Evolutionary conservation across 163 green algal genomes (phyloP), one percentile per base, ranked within the genome.

Genomic region (Chloromonas sp.): DNA sequence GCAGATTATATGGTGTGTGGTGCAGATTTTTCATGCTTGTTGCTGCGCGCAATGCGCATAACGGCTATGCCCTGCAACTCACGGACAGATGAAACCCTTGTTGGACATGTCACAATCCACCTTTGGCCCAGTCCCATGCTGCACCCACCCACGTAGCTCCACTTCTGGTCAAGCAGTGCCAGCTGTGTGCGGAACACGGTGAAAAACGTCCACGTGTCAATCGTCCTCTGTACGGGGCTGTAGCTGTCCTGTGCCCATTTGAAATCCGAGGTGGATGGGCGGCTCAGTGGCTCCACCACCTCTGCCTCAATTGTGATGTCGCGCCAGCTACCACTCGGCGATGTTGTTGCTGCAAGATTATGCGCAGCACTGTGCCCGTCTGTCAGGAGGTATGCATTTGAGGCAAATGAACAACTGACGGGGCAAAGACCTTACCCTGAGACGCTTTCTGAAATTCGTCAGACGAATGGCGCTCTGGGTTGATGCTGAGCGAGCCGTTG

Each of bases 131-230:
- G 60, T 13, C 78, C 15, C 78, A 61, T 79, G 13, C 74, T 66
- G 60, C 74, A 36, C 74, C 57, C 13, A 61, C 78, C 36, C 57
- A 71, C 59, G 58, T 62, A 81, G 1, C 70, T 61, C 61, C 57
- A 84, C 79, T 71, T 71, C 79, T 74, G 59, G 60, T 62, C 79
- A 59, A 71, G 79, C 83, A 98, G 89, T 78, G 81, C 96, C 58
- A 98, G 89, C 59, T 88, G 88, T 0, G 88, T 71, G 0, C 94
- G 88, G 85, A 96, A 92, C 2, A 86, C 60, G 0, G 91, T 83
- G 84, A 96, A 94, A 88, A 96, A 96, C 8, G 85, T 84, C 85
- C 93, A 96, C 8, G 93, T 95, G 86, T 94, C 91, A 0, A 94
- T 71, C 0, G 85, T 92, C 74, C 93, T 87, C 82, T 89, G 86